Conservation (phyloP, 192 early-diverging fungal genomes). For the Entomortierella beljakovae region DNA sequence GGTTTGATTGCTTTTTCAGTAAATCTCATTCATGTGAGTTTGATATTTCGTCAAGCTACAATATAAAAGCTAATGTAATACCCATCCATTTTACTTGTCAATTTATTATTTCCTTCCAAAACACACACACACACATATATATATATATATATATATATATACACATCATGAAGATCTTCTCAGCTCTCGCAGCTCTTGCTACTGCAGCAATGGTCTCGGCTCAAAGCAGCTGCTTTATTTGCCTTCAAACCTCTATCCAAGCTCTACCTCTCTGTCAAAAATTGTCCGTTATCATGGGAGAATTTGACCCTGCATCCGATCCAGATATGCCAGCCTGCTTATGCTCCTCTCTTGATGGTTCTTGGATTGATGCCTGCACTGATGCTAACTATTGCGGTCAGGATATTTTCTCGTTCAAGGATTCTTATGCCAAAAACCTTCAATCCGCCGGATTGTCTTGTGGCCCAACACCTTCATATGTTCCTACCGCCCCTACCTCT, state of each 20-base stretch:
- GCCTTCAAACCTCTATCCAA: constrained; percentile 24
- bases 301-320: neutral
- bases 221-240: constrained; percentile 23
- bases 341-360: constrained; percentile 27
- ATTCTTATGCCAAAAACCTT: constrained; percentile 13
- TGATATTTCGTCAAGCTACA: no score
- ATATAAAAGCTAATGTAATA: no score
- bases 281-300: constrained; percentile 21
- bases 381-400: neutral
- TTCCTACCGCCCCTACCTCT: neutral
- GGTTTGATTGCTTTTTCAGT: no score
- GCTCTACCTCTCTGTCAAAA: constrained; percentile 20
- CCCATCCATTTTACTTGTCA: no score
- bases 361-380: constrained; percentile 36
- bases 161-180: constrained; percentile 22
- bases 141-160: neutral
- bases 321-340: constrained; percentile 29
- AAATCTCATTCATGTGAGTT: no score
- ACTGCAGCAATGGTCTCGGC: constrained; percentile 15
- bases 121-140: neutral
- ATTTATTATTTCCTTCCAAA: neutral
- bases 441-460: constrained; percentile 26
- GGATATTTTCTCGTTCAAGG: constrained; percentile 23
- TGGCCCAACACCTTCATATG: neutral
- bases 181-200: constrained; percentile 6